These are phyloP conservation scores for Butyriboletus loyo DNA, from an alignment of 768 basidiomycete species.

Conservation along the genomic window DNA sequence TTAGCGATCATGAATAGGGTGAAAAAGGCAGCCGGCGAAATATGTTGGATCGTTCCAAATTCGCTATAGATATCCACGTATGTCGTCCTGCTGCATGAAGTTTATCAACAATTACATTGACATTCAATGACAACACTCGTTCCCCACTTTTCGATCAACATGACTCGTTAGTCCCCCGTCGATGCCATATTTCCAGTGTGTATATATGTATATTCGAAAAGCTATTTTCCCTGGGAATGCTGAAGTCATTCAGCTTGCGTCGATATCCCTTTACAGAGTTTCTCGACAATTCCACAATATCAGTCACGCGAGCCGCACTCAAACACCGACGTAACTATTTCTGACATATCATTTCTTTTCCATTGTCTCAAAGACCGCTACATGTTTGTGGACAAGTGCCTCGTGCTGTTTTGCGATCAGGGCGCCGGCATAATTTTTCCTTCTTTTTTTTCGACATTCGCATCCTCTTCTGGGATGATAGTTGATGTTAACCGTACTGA, in stretches of 20 bases:
- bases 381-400: constrained; percentile 7
- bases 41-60: constrained; percentile 27
- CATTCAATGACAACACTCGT: neutral
- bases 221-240: neutral
- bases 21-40: constrained; percentile 79
- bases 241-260: neutral
- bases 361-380: neutral
- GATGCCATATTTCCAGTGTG: neutral
- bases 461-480: neutral
- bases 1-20: constrained; percentile 94
- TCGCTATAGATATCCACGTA: constrained; percentile 17
- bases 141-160: neutral
- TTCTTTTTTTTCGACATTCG: neutral
- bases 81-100: neutral
- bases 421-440: neutral
- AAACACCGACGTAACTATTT: neutral
- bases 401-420: constrained; percentile 10
- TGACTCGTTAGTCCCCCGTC: neutral
- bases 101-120: neutral
- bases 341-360: neutral
- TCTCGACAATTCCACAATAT: neutral
- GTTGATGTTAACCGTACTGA: neutral
- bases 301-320: neutral
- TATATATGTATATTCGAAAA: neutral
- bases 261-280: neutral